Evolutionary conservation across 2,329 filamentous ascomycete species (phyloP).

Genomic region (Proliferodiscus dingleyae): DNA sequence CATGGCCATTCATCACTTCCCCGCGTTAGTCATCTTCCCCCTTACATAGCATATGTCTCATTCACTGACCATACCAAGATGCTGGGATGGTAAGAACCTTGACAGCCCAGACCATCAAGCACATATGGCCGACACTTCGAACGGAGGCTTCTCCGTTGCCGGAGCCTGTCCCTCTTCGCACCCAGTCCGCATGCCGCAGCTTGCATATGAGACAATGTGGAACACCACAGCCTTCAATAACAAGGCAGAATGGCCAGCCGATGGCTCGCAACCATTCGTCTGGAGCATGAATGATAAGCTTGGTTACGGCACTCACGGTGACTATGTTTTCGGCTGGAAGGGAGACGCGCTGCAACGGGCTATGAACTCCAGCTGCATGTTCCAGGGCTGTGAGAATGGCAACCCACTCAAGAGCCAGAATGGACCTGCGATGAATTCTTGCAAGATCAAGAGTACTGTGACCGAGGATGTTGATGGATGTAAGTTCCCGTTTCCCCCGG

Average conservation of each 20-base stretch:
- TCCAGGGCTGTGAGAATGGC: neutral
- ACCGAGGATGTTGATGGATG: slow-evolving; percentile 3
- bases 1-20: slow-evolving; percentile 51
- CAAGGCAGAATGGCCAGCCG: slow-evolving; percentile 10
- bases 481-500: neutral
- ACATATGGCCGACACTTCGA: slow-evolving; percentile 48
- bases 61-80: slow-evolving; percentile 27
- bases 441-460: neutral
- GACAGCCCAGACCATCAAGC: no score
- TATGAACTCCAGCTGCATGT: slow-evolving; percentile 4
- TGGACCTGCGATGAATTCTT: slow-evolving; percentile 1
- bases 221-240: slow-evolving; percentile 35
- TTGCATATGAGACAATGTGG: slow-evolving; percentile 57
- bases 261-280: slow-evolving; percentile 10
- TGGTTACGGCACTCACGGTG: slow-evolving; percentile 2
- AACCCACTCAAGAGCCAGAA: slow-evolving; percentile 1
- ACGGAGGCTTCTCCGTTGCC: slow-evolving; percentile 33
- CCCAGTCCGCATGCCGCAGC: slow-evolving; percentile 49
- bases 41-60: neutral
- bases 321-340: slow-evolving; percentile 5
- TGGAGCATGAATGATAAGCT: slow-evolving; percentile 4
- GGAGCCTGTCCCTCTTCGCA: slow-evolving; percentile 46
- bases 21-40: slow-evolving; percentile 29
- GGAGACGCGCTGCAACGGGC: slow-evolving; percentile 3
- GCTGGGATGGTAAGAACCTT: slow-evolving; percentile 56